These are phyloP conservation scores for Calonectria pteridis DNA, from an alignment of 2,329 filamentous ascomycete genomes.

Conservation along the genomic window DNA sequence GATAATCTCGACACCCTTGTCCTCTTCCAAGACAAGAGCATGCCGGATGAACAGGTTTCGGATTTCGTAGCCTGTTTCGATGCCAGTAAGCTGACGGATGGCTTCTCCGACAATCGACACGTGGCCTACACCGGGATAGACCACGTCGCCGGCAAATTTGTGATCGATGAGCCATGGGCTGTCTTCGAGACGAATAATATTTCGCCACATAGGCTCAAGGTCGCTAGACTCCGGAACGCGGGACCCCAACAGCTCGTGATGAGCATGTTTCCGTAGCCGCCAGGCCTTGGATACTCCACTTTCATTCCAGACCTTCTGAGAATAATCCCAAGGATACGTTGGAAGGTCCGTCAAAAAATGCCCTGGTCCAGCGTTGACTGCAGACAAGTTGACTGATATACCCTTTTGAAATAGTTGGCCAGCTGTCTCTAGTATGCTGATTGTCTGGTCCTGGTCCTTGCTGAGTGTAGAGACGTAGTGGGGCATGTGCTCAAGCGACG, in stretches of 20 bases:
- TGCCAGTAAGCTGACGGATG: neutral
- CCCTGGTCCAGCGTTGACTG: neutral
- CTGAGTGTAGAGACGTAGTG: neutral
- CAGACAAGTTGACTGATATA: neutral
- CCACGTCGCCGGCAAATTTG: neutral
- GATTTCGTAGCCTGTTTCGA: neutral
- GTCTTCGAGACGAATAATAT: constrained; percentile 28
- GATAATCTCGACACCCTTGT: neutral
- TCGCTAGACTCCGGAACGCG: constrained; percentile 23
- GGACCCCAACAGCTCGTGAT: constrained; percentile 24
- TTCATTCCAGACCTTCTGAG: neutral
- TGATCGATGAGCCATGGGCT: constrained; percentile 59
- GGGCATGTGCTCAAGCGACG: constrained; percentile 52
- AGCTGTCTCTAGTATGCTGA: neutral
- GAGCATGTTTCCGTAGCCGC: neutral
- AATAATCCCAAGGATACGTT: neutral
- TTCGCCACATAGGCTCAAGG: constrained; percentile 30
- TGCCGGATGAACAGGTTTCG: neutral
- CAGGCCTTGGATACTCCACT: neutral
- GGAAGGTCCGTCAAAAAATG: neutral
- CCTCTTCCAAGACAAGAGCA: neutral
- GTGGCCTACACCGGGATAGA: neutral
- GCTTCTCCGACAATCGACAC: neutral
- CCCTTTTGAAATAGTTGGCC: neutral
- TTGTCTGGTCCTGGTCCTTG: neutral